Base-by-base conservation (phyloP, 768 basidiomycete genomes). In the Antrodiella citrinella region DNA sequence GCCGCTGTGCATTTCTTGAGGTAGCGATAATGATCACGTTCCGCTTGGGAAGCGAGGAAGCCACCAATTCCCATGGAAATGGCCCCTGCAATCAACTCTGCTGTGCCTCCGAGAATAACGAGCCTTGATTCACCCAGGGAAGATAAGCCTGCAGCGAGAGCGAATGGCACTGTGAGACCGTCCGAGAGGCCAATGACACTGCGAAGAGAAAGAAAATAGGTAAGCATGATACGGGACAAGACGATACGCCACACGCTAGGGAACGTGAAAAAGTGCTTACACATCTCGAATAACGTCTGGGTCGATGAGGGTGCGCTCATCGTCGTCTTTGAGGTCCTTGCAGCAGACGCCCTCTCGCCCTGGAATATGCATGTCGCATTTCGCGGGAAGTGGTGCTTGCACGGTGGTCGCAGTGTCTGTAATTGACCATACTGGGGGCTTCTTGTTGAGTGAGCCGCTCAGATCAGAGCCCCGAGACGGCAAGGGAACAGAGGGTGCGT, bases 1-100 rank as follows among this genome's bases (percentile, higher is more conserved):
- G 83, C 76, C 40, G 82, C 72, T 9, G 91, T 94, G 53, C 82
- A 77, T 35, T 78, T 74, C 23, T 74, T 79, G 24, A 86, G 78
- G 68, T 87, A 96, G 43, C 83, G 86, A 64, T 86, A 94, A 67
- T 96, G 88, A 64, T 97, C 95, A 43, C 93, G 84, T 67, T 99
- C 96, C 24, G 95, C 86, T 67, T 99, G 91, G 1, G 94, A 92
- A 2, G 93, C 93, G 45, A 99, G 84, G 76, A 95, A 97, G 18
- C 95, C 95, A 48, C 96, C 96, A 38, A 99, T 88, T 53, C 96
- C 96, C 95, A 99, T 99, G 1, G 89, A 92, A 43, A 98, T 89
- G 11, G 94, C 90, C 4, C 96, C 96, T 1, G 94, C 91, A 51
- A 95, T 91, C 57, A 99, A 84, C 65, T 99, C 96, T 1, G 96